These are phyloP conservation scores for Prunella vulgaris DNA, from an alignment of 257 asterid species.

Conservation along the genomic window DNA sequence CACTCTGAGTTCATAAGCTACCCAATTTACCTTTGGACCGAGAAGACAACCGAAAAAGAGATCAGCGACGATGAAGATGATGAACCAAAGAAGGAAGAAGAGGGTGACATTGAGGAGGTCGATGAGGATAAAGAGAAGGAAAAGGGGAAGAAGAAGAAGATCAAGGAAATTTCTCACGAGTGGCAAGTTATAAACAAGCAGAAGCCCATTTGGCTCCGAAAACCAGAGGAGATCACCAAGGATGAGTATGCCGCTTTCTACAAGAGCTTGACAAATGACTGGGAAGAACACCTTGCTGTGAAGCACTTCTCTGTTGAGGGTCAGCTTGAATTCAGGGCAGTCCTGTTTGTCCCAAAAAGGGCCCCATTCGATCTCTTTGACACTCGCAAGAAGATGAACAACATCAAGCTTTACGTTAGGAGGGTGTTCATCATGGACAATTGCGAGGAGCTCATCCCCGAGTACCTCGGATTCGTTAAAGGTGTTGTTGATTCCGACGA, in stretches of 20 bases:
- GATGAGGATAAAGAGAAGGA: constrained; percentile 65
- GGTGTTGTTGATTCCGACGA: constrained; percentile 85
- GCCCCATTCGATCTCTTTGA: constrained; percentile 82
- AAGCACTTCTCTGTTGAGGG: constrained; percentile 86
- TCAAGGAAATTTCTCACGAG: constrained; percentile 72
- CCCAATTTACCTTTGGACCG: constrained; percentile 75
- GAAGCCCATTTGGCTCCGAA: constrained; percentile 82
- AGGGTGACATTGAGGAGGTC: constrained; percentile 66
- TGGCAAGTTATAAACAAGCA: constrained; percentile 75
- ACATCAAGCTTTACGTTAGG: constrained; percentile 71
- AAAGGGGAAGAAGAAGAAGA: constrained; percentile 73
- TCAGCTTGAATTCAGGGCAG: constrained; percentile 77
- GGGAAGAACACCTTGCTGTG: constrained; percentile 88
- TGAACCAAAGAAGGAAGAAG: constrained; percentile 65
- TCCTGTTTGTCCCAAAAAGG: constrained; percentile 72
- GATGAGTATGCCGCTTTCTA: constrained; percentile 78
- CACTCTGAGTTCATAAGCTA: constrained; percentile 82
- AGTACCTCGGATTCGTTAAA: constrained; percentile 69
- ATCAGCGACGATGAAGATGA: constrained; percentile 84
- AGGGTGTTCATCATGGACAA: constrained; percentile 81
- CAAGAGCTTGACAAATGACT: constrained; percentile 77
- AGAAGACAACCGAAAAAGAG: constrained; percentile 75
- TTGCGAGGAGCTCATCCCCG: constrained; percentile 72
- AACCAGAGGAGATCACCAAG: constrained; percentile 76
- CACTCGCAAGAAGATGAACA: constrained; percentile 67